phyloP scores from a whole-genome alignment of 1,284 basidiomycete genomes.

The Sporisorium graminicola region DNA sequence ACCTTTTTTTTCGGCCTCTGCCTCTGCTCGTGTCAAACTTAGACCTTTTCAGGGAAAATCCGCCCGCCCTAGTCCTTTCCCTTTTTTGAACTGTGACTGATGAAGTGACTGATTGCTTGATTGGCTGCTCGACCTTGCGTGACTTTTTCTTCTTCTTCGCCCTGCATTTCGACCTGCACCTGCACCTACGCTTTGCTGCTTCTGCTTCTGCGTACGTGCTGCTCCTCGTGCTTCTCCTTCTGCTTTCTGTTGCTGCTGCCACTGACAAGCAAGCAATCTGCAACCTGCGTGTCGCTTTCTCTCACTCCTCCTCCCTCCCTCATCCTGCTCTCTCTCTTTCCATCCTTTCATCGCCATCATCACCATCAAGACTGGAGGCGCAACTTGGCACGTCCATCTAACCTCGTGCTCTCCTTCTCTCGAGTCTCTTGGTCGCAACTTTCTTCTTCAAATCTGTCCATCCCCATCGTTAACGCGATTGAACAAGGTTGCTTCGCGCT shows the following conservation, averaged over 20 bases:
- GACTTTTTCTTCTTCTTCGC: conserved; percentile 17
- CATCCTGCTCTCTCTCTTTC: conserved; percentile 3
- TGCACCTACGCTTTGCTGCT: conserved; percentile 18
- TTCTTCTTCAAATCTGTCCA: conserved; percentile 1
- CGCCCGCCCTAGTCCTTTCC: conserved; percentile 2
- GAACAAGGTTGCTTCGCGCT: conserved; percentile 3
- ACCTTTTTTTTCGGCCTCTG: conserved; percentile 4
- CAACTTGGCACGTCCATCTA: conserved; percentile 20
- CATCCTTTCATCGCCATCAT: conserved; percentile 9
- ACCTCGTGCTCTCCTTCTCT: conserved; percentile 7
- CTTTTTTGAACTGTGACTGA: conserved; percentile 11
- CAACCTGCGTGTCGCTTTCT: conserved; percentile 47
- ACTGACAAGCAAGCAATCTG: conserved; percentile 40
- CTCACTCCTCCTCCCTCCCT: conserved; percentile 2
- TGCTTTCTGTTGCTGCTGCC: conserved; percentile 15
- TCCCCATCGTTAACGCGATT: conserved; percentile 22
- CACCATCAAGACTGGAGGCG: conserved; percentile 8
- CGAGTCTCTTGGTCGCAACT: conserved; percentile 5
- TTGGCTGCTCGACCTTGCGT: conserved; percentile 7
- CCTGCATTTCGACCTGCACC: conserved; percentile 32
- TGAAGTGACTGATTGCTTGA: not conserved
- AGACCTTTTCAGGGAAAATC: conserved; percentile 2
- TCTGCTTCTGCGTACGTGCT: conserved; percentile 4
- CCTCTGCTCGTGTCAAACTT: conserved; percentile 8
- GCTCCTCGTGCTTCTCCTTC: conserved; percentile 16